Evolutionary conservation across 2,329 filamentous ascomycete genomes (phyloP).

Genomic region (Calonectria montana): DNA sequence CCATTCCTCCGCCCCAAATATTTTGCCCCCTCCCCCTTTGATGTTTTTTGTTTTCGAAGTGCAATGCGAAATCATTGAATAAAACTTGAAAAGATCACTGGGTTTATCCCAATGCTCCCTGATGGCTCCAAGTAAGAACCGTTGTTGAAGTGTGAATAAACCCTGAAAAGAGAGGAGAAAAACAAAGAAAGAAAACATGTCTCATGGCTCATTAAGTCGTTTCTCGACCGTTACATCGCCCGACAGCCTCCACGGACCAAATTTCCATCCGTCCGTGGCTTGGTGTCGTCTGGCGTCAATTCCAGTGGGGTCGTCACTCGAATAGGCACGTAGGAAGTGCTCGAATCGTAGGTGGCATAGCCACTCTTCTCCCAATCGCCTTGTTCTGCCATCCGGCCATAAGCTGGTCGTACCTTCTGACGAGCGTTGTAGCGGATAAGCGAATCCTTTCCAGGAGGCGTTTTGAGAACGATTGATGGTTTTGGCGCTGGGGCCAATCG

Average conservation of each 20-base stretch:
- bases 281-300: constrained; percentile 34
- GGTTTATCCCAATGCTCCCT: not conserved
- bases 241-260: constrained; percentile 35
- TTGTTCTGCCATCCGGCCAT: constrained; percentile 33
- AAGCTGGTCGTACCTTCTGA: constrained; percentile 51
- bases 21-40: constrained; percentile 18
- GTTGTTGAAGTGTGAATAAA: not conserved
- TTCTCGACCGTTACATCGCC: constrained; percentile 38
- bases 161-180: constrained; percentile 7
- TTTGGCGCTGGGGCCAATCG: constrained; percentile 68
- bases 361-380: constrained; percentile 47
- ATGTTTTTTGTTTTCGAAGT: constrained; percentile 7
- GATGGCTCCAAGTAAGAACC: not conserved
- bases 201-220: constrained; percentile 44
- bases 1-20: constrained; percentile 20
- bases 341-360: constrained; percentile 50
- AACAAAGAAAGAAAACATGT: constrained; percentile 37
- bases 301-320: constrained; percentile 41
- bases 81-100: not conserved
- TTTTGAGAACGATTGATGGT: constrained; percentile 55
- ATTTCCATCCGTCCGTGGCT: constrained; percentile 38
- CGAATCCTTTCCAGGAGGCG: constrained; percentile 55
- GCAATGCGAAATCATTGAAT: constrained; percentile 6
- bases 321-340: constrained; percentile 50
- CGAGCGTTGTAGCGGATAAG: constrained; percentile 60